Percentiles rank a stretch among this genome's conserved stretches.
phyloP scores from a whole-genome alignment of 441 rosid genomes.

The Rhodomyrtus psidioides region DNA sequence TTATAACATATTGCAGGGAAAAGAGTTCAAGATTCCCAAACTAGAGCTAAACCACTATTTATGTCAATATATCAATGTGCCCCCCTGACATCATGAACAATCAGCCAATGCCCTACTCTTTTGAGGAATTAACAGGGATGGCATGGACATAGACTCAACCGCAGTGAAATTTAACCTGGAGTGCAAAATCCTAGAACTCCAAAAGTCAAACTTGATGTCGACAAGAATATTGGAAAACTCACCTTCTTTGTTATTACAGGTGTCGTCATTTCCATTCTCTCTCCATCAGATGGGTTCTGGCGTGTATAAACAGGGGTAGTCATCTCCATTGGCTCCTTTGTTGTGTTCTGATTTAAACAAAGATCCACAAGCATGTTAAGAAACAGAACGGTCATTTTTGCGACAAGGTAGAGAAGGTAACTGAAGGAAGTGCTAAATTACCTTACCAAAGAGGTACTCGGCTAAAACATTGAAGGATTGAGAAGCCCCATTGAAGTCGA shows the following conservation, averaged over 20 bases:
- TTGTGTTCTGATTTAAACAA: constrained; percentile 36
- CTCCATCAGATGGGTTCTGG: constrained; percentile 48
- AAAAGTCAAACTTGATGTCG: neutral
- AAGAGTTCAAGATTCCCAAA: neutral
- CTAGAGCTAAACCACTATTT: neutral
- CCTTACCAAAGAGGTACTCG: constrained; percentile 96
- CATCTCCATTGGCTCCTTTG: constrained; percentile 74
- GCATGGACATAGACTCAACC: neutral
- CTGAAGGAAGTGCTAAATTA: constrained; percentile 15
- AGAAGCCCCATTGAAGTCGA: constrained; percentile 69
- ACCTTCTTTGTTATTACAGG: constrained; percentile 83
- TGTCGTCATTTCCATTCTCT: constrained; percentile 87
- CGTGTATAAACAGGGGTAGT: constrained; percentile 79
- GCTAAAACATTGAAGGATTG: constrained; percentile 82
- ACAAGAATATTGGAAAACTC: neutral
- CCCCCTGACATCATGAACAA: neutral
- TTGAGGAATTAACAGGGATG: neutral
- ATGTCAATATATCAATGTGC: neutral
- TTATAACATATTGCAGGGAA: neutral
- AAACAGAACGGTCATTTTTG: neutral
- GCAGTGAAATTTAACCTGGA: neutral
- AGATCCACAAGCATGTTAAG: neutral
- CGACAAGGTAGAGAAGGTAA: neutral
- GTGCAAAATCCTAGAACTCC: neutral
- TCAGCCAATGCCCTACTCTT: neutral